Evolutionary conservation across 202 grass and related monocot genomes (phyloP), one percentile per base, ranked within the genome.

Genomic region (Saccharum hybrid): DNA sequence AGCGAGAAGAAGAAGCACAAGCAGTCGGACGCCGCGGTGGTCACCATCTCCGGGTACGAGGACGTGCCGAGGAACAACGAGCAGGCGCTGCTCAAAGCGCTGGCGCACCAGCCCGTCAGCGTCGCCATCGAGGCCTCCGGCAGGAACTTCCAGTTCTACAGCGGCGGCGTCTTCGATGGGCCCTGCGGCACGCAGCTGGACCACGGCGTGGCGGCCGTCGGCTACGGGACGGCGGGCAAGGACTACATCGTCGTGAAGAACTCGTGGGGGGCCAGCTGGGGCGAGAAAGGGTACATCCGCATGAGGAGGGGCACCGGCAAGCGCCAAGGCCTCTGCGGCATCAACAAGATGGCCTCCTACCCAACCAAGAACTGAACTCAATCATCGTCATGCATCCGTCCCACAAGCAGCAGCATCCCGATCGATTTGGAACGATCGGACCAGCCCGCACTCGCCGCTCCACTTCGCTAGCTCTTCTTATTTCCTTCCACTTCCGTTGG

Each of bases 291-390:
- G 2, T 94, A 94, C 86, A 94, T 91, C 54, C 84, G 74, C 63
- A 94, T 94, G 87, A 94, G 87, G 77, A 94, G 78, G 73, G 86
- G 78, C 72, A 85, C 84, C 3, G 84, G 63, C 7, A 88, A 91
- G 45, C 61, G 43, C 4, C 81, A 86, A 16, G 92, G 87, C 1
- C 74, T 94, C 8, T 91, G 92, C 59, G 92, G 92, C 46, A 94
- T 94, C 77, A 90, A 91, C 84, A 94, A 91, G 87, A 94, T 94
- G 92, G 87, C 92, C 43, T 94, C 92, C 60, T 94, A 94, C 62
- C 89, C 92, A 0, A 88, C 87, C 78, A 94, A 94, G 84, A 59
- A 59, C 52, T 19, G 28, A 28, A 28, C 28, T 28, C 28, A 28
- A 28, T 28, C 28, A 28, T 28, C 28, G 28, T 28, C 28, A 28